Conservation (phyloP, 129 eudicot species). For the carrot (Daucus carota) region DH1_v3.0 NC_030382.2:33059001-33059500, state of each 20-base stretch:
- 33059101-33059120: slow-evolving; percentile 66
- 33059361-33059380: not conserved
- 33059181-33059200: slow-evolving; percentile 75
- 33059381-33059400: not conserved
- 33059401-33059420: not conserved
- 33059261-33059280: slow-evolving; percentile 66
- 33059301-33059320: not conserved
- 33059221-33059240: slow-evolving; percentile 73
- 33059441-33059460: not conserved
- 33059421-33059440: not conserved
- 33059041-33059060: slow-evolving; percentile 83
- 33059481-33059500: not conserved
- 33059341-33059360: not conserved
- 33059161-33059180: slow-evolving; percentile 61
- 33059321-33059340: not conserved
- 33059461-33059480: not conserved
- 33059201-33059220: slow-evolving; percentile 61
- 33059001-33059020: not conserved
- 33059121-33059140: slow-evolving; percentile 66
- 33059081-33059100: slow-evolving; percentile 68
- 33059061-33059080: slow-evolving; percentile 94
- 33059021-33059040: not conserved
- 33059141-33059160: slow-evolving; percentile 67
- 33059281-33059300: slow-evolving; percentile 25
- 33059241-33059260: slow-evolving; percentile 77